These are phyloP conservation scores for Penicillium sp. DNA, from an alignment of 2,329 filamentous ascomycete genomes.

Conservation along the genomic window DNA sequence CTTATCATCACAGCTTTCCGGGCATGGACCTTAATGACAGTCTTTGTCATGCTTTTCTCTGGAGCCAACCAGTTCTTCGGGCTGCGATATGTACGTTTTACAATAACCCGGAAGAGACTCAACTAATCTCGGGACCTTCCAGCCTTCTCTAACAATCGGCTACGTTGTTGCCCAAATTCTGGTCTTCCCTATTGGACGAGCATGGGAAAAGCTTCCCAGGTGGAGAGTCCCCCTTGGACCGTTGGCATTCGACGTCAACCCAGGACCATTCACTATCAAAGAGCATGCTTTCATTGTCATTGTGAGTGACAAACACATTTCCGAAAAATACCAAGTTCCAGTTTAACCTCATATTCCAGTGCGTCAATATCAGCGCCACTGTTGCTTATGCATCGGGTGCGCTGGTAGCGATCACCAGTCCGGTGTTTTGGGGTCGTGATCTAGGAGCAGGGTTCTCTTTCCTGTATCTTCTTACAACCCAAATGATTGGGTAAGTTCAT, in stretches of 20 bases:
- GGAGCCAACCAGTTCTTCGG: conserved; percentile 29
- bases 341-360: conserved; percentile 11
- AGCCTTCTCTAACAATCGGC: conserved; percentile 25
- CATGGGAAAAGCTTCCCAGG: conserved; percentile 26
- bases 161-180: conserved; percentile 27
- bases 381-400: conserved; percentile 29
- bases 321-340: not conserved
- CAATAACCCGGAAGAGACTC: not conserved
- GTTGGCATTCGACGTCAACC: conserved; percentile 24
- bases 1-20: conserved; percentile 25
- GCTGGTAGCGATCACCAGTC: conserved; percentile 36
- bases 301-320: conserved; percentile 6
- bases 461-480: conserved; percentile 33
- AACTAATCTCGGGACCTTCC: not conserved
- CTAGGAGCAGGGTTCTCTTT: conserved; percentile 36
- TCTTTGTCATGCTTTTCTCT: conserved; percentile 27
- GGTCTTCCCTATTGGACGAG: conserved; percentile 22
- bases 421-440: conserved; percentile 37
- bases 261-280: conserved; percentile 24
- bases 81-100: conserved; percentile 25
- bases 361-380: conserved; percentile 33
- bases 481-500: conserved; percentile 29
- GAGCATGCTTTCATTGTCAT: conserved; percentile 28
- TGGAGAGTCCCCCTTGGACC: conserved; percentile 24
- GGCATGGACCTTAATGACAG: conserved; percentile 31